These are phyloP conservation scores for Prunus davidiana DNA, from an alignment of 306 rosid species.

Conservation along the genomic window DNA sequence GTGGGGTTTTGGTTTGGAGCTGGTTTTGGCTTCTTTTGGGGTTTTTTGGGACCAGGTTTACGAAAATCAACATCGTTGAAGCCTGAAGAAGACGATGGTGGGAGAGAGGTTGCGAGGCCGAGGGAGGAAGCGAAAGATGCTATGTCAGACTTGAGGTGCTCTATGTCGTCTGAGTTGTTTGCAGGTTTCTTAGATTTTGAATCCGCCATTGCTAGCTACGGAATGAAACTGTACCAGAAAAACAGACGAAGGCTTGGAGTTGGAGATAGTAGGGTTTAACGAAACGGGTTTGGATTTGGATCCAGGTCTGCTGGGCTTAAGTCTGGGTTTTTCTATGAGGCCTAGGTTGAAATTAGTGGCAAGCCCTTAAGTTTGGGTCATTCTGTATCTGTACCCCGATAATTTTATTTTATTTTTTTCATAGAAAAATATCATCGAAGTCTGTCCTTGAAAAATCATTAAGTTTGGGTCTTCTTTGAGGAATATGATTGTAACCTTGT, in stretches of 20 bases:
- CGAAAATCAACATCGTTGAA: conserved; percentile 93
- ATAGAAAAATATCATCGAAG: too few relatives aligned
- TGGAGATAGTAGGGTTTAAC: neutral
- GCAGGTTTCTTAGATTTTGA: conserved; percentile 39
- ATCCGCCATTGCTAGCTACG: conserved; percentile 53
- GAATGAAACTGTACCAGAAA: neutral
- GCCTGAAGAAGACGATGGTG: conserved; percentile 46
- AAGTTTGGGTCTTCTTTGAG: too few relatives aligned
- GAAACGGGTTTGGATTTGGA: neutral
- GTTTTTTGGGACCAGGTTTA: conserved; percentile 40
- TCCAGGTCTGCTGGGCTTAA: neutral
- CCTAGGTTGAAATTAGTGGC: neutral
- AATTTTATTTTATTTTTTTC: too few relatives aligned
- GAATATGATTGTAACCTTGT: too few relatives aligned
- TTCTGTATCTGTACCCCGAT: too few relatives aligned
- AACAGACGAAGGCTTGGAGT: neutral
- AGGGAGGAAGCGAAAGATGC: conserved; percentile 86
- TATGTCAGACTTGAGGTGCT: conserved; percentile 54
- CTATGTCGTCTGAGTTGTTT: conserved; percentile 41
- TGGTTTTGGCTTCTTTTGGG: conserved; percentile 25
- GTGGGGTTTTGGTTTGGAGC: neutral
- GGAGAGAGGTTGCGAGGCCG: conserved; percentile 56
- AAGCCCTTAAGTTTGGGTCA: too few relatives aligned
- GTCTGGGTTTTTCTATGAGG: neutral
- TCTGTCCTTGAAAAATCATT: too few relatives aligned